A percentile compares a stretch with the other conserved stretches of the same genome.
These are phyloP conservation scores for Neurospora intermedia DNA, from an alignment of 495 filamentous ascomycete genomes.

Conservation along the genomic window DNA sequence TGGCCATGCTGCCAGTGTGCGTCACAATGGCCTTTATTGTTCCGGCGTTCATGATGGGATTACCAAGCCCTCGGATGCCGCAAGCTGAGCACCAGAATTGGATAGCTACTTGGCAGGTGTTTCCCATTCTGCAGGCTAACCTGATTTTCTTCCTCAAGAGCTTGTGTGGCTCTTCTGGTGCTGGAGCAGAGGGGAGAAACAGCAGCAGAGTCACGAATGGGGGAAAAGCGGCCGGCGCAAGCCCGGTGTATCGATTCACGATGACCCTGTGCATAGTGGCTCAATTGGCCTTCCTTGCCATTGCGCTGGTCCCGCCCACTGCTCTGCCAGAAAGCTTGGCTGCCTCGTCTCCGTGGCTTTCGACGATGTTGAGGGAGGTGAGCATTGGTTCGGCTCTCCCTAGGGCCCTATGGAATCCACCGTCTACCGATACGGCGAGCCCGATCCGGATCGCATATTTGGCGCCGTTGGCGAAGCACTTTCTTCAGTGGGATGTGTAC, in stretches of 20 bases:
- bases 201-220: conserved; percentile 4
- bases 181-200: not conserved
- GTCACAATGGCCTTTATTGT: conserved; percentile 40
- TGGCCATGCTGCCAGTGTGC: conserved; percentile 36
- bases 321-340: conserved; percentile 30
- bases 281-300: conserved; percentile 29
- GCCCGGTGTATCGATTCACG: conserved; percentile 45
- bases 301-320: conserved; percentile 37
- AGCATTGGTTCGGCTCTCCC: conserved; percentile 29
- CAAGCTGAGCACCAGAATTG: conserved; percentile 43
- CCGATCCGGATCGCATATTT: conserved; percentile 27
- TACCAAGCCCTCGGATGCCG: conserved; percentile 35
- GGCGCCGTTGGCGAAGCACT: conserved; percentile 38
- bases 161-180: not conserved
- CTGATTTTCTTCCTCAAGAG: conserved; percentile 23
- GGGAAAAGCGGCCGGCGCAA: conserved; percentile 28
- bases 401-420: conserved; percentile 8
- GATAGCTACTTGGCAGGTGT: conserved; percentile 51
- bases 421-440: conserved; percentile 15
- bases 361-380: conserved; percentile 25
- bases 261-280: conserved; percentile 36
- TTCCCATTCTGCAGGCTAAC: conserved; percentile 40
- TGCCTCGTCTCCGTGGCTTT: conserved; percentile 10
- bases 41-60: conserved; percentile 40
- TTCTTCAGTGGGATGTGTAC: conserved; percentile 51